phyloP scores from a whole-genome alignment of 140 eudicot genomes.

The Cichorium intybus region DNA sequence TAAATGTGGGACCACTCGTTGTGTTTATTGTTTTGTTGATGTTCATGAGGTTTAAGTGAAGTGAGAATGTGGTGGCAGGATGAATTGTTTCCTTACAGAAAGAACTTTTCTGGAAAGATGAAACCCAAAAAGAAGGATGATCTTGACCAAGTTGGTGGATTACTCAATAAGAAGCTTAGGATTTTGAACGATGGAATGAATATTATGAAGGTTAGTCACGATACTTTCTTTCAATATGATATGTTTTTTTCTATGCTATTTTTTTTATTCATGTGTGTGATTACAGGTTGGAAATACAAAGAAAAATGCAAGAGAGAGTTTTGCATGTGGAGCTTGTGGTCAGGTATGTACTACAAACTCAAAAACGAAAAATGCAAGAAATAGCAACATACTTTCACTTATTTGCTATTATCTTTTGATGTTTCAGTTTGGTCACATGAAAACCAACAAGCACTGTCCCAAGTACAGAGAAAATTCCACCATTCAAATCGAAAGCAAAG shows the following conservation, averaged over 20 bases:
- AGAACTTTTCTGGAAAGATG: conserved; percentile 50
- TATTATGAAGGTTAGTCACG: conserved; percentile 33
- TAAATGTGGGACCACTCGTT: not conserved
- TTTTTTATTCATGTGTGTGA: conserved; percentile 3
- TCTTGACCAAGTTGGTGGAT: conserved; percentile 52
- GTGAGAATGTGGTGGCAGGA: conserved; percentile 52
- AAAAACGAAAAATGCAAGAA: too few relatives aligned
- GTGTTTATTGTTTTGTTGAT: too few relatives aligned
- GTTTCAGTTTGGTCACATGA: conserved; percentile 90
- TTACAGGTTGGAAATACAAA: conserved; percentile 74
- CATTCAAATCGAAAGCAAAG: conserved; percentile 54
- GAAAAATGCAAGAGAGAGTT: conserved; percentile 89
- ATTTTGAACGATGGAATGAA: conserved; percentile 78
- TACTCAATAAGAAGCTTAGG: conserved; percentile 68
- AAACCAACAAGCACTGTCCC: conserved; percentile 95
- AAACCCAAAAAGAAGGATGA: conserved; percentile 71
- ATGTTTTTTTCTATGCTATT: not conserved
- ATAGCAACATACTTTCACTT: too few relatives aligned
- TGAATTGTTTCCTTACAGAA: conserved; percentile 44
- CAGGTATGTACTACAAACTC: conserved; percentile 55
- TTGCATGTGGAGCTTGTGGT: conserved; percentile 97
- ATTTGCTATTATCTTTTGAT: conserved; percentile 5
- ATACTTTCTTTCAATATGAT: too few relatives aligned
- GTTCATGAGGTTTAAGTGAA: conserved; percentile 8
- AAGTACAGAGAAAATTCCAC: conserved; percentile 72